A percentile compares a stretch with the other conserved stretches of the same genome.
phyloP scores from a whole-genome alignment of 306 rosid genomes.

The Vigna nakashimae region DNA sequence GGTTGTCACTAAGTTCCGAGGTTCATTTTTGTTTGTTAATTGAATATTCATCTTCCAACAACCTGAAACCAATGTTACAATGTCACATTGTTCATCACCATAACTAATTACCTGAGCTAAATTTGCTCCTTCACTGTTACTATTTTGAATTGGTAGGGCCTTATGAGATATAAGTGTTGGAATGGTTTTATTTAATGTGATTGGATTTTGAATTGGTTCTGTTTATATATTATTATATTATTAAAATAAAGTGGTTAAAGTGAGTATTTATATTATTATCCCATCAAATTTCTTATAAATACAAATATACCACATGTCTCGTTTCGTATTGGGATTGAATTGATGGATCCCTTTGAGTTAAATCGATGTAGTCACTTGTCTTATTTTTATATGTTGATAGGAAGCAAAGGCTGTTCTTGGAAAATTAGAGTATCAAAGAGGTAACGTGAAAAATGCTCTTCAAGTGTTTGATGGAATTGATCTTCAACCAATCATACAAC shows the following conservation, averaged over 20 bases:
- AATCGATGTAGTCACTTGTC: too few species aligned
- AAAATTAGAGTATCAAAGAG: constrained; percentile 95
- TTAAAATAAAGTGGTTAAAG: too few species aligned
- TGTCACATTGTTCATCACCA: too few species aligned
- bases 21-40: constrained; percentile 39
- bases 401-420: constrained; percentile 97
- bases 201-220: not conserved
- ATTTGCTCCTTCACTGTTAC: not conserved
- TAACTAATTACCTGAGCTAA: too few species aligned
- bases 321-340: constrained; percentile 26
- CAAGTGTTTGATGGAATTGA: constrained; percentile 87
- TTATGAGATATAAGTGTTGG: not conserved
- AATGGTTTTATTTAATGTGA: not conserved
- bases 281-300: not conserved
- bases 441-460: constrained; percentile 86
- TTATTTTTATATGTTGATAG: constrained; percentile 48
- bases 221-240: too few species aligned
- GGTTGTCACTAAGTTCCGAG: constrained; percentile 89
- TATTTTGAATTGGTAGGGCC: not conserved
- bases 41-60: too few species aligned
- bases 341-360: not conserved
- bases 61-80: too few species aligned
- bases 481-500: constrained; percentile 82
- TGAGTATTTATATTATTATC: too few species aligned
- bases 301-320: not conserved